Conservation (phyloP, 345 rosid genomes). For the Corchorus olitorius region DNA sequence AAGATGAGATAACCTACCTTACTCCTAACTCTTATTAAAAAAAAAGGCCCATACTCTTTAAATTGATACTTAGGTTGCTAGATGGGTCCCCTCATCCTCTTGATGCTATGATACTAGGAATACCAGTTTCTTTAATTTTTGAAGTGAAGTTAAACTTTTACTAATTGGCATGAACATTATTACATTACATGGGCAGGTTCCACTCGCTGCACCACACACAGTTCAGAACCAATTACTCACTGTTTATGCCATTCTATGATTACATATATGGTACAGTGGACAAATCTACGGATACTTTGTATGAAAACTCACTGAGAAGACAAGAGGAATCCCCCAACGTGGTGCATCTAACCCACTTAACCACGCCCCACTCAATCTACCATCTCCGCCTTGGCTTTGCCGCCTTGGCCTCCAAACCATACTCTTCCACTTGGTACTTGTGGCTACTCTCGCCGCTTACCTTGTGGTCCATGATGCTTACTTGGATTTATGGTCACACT, state of each 20-base stretch:
- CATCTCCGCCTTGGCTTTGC: conserved; percentile 57
- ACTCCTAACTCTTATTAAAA: too few relatives aligned
- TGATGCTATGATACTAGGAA: too few relatives aligned
- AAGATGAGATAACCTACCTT: too few relatives aligned
- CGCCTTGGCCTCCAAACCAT: conserved; percentile 54
- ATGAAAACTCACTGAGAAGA: conserved; percentile 35
- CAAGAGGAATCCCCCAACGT: conserved; percentile 48
- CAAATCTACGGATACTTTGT: conserved; percentile 31
- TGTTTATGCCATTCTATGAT: conserved; percentile 60
- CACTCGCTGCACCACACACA: conserved; percentile 63
- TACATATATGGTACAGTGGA: conserved; percentile 46
- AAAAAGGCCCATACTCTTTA: too few relatives aligned
- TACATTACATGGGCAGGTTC: conserved; percentile 30
- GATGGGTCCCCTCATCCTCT: too few relatives aligned
- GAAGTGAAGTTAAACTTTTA: too few relatives aligned
- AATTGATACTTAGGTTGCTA: too few relatives aligned
- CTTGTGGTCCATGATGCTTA: conserved; percentile 31
- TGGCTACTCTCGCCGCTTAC: conserved; percentile 47
- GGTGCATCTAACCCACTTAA: conserved; percentile 61
- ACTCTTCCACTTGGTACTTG: conserved; percentile 35
- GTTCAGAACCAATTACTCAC: conserved; percentile 50
- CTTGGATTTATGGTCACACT: conserved; percentile 41
- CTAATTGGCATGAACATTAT: too few relatives aligned
- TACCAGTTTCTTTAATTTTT: too few relatives aligned
- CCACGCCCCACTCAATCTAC: conserved; percentile 57